phyloP scores from a whole-genome alignment of 1,139 yeast species.

The Zygosaccharomyces sapae region DNA sequence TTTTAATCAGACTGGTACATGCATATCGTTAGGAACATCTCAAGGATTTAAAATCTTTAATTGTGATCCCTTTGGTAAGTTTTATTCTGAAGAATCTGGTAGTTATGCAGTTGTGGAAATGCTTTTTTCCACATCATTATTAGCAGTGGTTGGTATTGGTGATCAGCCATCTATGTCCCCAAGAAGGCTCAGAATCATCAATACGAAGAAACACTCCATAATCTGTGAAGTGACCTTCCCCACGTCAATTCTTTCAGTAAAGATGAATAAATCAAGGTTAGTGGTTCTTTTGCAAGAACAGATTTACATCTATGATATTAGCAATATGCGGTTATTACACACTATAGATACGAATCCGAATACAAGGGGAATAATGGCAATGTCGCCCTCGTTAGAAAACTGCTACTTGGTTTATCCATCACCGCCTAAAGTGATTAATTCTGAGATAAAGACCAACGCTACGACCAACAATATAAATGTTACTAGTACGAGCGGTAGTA shows the following conservation, averaged over 20 bases:
- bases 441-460: slow-evolving; percentile 31
- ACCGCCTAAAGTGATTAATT: slow-evolving; percentile 44
- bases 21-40: slow-evolving; percentile 77
- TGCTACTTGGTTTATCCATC: slow-evolving; percentile 85
- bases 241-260: slow-evolving; percentile 71
- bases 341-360: slow-evolving; percentile 84
- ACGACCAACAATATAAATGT: slow-evolving; percentile 31
- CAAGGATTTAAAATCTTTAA: slow-evolving; percentile 77
- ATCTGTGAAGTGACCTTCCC: slow-evolving; percentile 88
- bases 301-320: slow-evolving; percentile 82
- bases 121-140: slow-evolving; percentile 83
- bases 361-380: slow-evolving; percentile 49
- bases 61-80: slow-evolving; percentile 85
- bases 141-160: slow-evolving; percentile 85
- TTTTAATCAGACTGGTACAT: slow-evolving; percentile 88
- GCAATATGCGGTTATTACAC: slow-evolving; percentile 81
- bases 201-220: slow-evolving; percentile 69
- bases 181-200: slow-evolving; percentile 71
- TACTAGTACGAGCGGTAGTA: slow-evolving; percentile 11
- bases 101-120: slow-evolving; percentile 78
- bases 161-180: slow-evolving; percentile 79
- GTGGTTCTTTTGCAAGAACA: slow-evolving; percentile 79
- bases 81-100: slow-evolving; percentile 55
- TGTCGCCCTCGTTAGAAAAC: slow-evolving; percentile 61
- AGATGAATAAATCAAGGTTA: slow-evolving; percentile 68